Conservation (phyloP, 495 filamentous ascomycete species). For the Xylaria palmicola region DNA sequence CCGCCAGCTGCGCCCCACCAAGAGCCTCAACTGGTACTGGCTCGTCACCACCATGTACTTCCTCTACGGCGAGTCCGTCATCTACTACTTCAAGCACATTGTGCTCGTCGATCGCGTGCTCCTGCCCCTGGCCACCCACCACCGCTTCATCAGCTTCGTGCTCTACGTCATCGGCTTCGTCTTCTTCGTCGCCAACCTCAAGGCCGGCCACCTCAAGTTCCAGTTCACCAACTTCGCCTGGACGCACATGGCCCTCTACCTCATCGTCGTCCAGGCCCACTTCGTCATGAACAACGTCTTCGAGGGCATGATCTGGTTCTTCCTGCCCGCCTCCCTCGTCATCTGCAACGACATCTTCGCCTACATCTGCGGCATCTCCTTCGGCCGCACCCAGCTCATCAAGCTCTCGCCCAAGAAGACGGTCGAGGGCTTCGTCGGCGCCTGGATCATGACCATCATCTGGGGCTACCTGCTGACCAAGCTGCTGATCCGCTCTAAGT, state of each 20-base stretch:
- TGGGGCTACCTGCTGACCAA: constrained; percentile 84
- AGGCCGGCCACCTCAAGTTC: constrained; percentile 93
- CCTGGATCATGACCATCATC: constrained; percentile 91
- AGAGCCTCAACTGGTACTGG: constrained; percentile 98
- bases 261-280: constrained; percentile 97
- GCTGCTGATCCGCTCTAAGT: constrained; percentile 85
- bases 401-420: constrained; percentile 99
- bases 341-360: constrained; percentile 99
- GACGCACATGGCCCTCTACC: constrained; percentile 98
- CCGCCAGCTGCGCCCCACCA: constrained; percentile 88
- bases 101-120: constrained; percentile 92
- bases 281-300: constrained; percentile 99
- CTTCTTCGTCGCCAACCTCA: constrained; percentile 95
- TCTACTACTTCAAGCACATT: constrained; percentile 99
- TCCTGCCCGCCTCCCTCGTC: constrained; percentile 90
- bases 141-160: constrained; percentile 97
- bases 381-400: constrained; percentile 94
- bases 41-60: constrained; percentile 99
- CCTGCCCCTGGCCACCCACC: constrained; percentile 91
- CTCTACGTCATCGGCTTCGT: constrained; percentile 98
- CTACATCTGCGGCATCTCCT: constrained; percentile 95
- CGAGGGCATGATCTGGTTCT: constrained; percentile 99
- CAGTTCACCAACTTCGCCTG: constrained; percentile 99
- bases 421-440: constrained; percentile 95
- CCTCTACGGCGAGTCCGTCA: constrained; percentile 95